Conservation (phyloP, 139 green algal species). For the Yamagishiella unicocca region DNA sequence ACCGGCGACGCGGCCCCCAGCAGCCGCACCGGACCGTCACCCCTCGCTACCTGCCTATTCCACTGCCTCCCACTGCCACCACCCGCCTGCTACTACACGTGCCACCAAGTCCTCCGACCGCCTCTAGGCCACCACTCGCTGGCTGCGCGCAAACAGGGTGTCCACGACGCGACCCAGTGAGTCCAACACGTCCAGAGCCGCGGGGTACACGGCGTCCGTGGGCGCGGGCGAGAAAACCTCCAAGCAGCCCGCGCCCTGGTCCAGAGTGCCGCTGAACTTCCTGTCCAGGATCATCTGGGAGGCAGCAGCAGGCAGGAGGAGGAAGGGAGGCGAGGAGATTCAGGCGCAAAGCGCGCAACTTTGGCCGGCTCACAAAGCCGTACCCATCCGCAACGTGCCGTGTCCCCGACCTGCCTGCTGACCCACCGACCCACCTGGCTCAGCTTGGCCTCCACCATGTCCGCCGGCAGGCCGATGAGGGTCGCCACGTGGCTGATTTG, state of each 20-base stretch:
- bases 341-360: too few species aligned
- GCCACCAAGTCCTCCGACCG: too few species aligned
- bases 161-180: slow-evolving; percentile 93
- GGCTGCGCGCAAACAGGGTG: slow-evolving; percentile 78
- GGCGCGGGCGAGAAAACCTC: slow-evolving; percentile 89
- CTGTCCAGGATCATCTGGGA: slow-evolving; percentile 99
- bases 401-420: background rate
- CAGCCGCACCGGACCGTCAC: too few species aligned
- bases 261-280: slow-evolving; percentile 92
- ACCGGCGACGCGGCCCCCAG: too few species aligned
- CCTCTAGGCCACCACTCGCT: slow-evolving; percentile 75
- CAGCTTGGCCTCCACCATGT: slow-evolving; percentile 92
- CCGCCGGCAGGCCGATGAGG: slow-evolving; percentile 90
- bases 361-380: background rate
- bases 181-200: slow-evolving; percentile 85
- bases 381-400: too few species aligned
- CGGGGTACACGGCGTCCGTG: slow-evolving; percentile 84
- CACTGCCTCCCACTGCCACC: too few species aligned
- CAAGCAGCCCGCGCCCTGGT: slow-evolving; percentile 93
- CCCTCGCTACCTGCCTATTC: too few species aligned
- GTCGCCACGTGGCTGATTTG: slow-evolving; percentile 93
- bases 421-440: slow-evolving; percentile 73
- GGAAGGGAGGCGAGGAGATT: background rate
- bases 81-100: too few species aligned
- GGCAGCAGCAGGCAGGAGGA: background rate